Percentiles rank a stretch among this genome's conserved stretches.
Evolutionary conservation across 2,329 filamentous ascomycete genomes (phyloP).

Genomic region (Epichloe hybrida): DNA sequence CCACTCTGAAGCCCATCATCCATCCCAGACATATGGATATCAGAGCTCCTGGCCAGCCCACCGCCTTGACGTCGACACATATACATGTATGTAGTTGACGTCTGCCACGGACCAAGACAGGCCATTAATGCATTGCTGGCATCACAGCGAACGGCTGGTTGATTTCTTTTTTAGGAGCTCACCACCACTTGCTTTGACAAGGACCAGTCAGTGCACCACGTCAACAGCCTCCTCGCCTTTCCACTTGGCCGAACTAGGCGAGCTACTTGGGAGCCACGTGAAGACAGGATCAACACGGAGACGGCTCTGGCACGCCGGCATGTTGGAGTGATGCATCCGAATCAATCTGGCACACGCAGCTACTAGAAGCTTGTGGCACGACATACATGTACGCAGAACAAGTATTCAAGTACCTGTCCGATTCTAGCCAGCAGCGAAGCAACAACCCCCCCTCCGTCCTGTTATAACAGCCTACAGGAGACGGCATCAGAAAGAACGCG

Average conservation of each 20-base stretch:
- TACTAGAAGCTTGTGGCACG: not conserved
- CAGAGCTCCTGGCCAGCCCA: no score
- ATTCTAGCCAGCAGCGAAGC: not conserved
- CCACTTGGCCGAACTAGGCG: no score
- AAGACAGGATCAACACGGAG: not conserved
- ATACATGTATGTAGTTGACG: no score
- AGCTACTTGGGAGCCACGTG: not conserved
- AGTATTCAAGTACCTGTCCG: not conserved
- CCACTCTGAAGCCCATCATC: not conserved
- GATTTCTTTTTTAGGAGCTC: no score
- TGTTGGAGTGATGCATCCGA: not conserved
- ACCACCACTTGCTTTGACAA: no score
- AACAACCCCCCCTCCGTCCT: not conserved
- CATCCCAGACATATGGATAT: no score
- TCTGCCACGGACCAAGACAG: no score
- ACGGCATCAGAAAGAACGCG: not conserved
- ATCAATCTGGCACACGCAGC: not conserved
- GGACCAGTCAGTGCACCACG: no score
- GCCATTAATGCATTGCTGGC: no score
- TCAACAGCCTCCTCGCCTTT: no score
- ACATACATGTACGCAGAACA: not conserved
- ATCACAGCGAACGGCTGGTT: no score
- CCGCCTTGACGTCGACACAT: no score
- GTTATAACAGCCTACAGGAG: not conserved
- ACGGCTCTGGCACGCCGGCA: not conserved